Evolutionary conservation across 306 rosid species (phyloP), one percentile per base, ranked within the genome.

Genomic region (Vigna radiata): DNA sequence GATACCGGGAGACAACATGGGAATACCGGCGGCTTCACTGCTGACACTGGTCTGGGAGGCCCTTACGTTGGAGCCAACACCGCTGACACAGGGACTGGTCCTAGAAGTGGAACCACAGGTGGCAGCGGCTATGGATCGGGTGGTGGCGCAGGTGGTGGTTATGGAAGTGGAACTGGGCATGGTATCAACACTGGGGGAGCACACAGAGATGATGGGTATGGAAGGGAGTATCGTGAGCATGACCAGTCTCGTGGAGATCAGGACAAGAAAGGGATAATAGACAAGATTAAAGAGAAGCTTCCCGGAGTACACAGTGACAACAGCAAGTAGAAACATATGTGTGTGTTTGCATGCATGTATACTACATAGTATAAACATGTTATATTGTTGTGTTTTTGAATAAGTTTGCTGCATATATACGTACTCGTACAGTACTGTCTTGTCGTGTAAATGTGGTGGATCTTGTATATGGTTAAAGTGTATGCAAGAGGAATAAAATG

Each of bases 201-300:
- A 1, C 70, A 18, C 14, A 33, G 31, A 3, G 31, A 64, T n/a
- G 70, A 27, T 17, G 52, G 43, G 21, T 12, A 73, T 43, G 68
- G 53, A 46, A 61, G 16, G 47, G 47, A 58, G 76, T n/a, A 77
- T 18, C 14, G 43, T 44, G 27, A 50, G 4, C 23, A 62, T 36
- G 77, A 59, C 0, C 56, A 8, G 2, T 21, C 44, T 21, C 79
- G 18, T 25, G 68, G 49, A 8, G 58, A 61, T 60, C 75, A 54
- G n/a, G 76, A 67, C 19, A 73, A 77, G 82, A 82, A 66, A 66
- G 84, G 84, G 46, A 41, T 72, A 5, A 17, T 79, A 29, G 73
- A 72, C 4, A 79, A 79, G 83, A 79, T 79, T 31, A 79, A 79
- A 31, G 77, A 79, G 58, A 79, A 71, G 77, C 77, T 79, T 27